Conservation (phyloP, 495 filamentous ascomycete species). For the Penicillium silybi region DNA sequence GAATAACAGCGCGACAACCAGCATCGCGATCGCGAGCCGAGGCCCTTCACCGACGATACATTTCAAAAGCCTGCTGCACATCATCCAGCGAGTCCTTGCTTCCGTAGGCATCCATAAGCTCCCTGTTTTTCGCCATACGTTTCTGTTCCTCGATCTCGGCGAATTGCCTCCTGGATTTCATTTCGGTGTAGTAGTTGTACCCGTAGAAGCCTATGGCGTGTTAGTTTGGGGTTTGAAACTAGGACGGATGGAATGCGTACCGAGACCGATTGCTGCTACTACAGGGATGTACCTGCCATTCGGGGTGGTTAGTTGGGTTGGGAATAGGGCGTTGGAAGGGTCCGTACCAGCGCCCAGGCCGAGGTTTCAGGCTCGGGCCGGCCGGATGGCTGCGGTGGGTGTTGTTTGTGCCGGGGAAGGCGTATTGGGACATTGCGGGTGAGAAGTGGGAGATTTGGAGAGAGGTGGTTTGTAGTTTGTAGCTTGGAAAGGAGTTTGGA, state of each 20-base stretch:
- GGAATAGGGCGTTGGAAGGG: not conserved
- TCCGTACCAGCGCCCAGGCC: conserved; percentile 17
- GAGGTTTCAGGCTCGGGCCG: conserved; percentile 14
- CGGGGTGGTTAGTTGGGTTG: not conserved
- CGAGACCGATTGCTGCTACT: conserved; percentile 29
- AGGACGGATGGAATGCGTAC: conserved; percentile 10
- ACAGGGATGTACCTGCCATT: conserved; percentile 29
- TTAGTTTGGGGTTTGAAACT: conserved; percentile 22
- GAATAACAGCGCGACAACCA: conserved; percentile 2
- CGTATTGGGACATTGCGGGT: conserved; percentile 22
- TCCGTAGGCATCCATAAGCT: conserved; percentile 56
- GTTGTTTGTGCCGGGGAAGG: conserved; percentile 20
- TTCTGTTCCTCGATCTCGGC: conserved; percentile 28
- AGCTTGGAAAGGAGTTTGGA: not conserved
- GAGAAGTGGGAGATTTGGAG: not conserved
- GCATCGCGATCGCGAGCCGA: not conserved
- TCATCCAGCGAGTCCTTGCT: conserved; percentile 53
- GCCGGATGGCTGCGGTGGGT: conserved; percentile 10
- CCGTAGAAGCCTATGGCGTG: conserved; percentile 32
- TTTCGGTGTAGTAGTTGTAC: conserved; percentile 26
- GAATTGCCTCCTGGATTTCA: conserved; percentile 10
- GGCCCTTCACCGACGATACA: conserved; percentile 27
- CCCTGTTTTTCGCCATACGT: conserved; percentile 30
- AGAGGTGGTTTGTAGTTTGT: not conserved
- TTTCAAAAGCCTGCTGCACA: conserved; percentile 54